These are phyloP conservation scores for Crithidia sp. DNA, from an alignment of 208 protist genomes.

Conservation along the genomic window DNA sequence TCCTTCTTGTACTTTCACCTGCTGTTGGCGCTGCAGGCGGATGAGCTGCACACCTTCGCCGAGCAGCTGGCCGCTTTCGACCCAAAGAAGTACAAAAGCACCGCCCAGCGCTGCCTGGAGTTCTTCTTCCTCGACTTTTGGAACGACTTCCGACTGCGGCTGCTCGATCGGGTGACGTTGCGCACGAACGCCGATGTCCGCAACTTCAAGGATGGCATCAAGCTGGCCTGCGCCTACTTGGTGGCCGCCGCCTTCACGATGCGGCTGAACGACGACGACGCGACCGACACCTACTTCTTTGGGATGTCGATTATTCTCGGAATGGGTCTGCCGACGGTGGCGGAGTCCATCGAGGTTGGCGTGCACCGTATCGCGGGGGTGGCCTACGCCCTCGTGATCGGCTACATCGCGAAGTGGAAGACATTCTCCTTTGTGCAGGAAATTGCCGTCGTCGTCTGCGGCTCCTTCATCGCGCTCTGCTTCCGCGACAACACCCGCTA, in stretches of 20 bases:
- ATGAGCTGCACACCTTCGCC: slow-evolving; percentile 58
- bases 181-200: slow-evolving; percentile 42
- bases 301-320: slow-evolving; percentile 69
- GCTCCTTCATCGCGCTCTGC: slow-evolving; percentile 39
- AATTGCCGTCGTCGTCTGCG: slow-evolving; percentile 40
- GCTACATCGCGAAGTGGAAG: slow-evolving; percentile 47
- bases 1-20: slow-evolving; percentile 62
- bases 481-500: slow-evolving; percentile 47
- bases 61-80: slow-evolving; percentile 57
- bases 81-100: slow-evolving; percentile 39
- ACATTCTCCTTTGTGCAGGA: slow-evolving; percentile 35
- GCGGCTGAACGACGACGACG: slow-evolving; percentile 43
- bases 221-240: slow-evolving; percentile 56
- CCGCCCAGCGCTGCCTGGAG: slow-evolving; percentile 32
- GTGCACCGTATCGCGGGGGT: slow-evolving; percentile 61
- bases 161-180: slow-evolving; percentile 54
- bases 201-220: slow-evolving; percentile 59
- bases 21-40: slow-evolving; percentile 50
- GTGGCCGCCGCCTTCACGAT: slow-evolving; percentile 45
- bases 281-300: slow-evolving; percentile 53
- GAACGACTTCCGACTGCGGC: slow-evolving; percentile 41
- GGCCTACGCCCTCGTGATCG: slow-evolving; percentile 51
- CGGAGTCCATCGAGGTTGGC: slow-evolving; percentile 56
- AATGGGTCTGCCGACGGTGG: slow-evolving; percentile 53
- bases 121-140: slow-evolving; percentile 63